Evolutionary conservation across 257 asterid genomes (phyloP).

Genomic region (Echium plantagineum): DNA sequence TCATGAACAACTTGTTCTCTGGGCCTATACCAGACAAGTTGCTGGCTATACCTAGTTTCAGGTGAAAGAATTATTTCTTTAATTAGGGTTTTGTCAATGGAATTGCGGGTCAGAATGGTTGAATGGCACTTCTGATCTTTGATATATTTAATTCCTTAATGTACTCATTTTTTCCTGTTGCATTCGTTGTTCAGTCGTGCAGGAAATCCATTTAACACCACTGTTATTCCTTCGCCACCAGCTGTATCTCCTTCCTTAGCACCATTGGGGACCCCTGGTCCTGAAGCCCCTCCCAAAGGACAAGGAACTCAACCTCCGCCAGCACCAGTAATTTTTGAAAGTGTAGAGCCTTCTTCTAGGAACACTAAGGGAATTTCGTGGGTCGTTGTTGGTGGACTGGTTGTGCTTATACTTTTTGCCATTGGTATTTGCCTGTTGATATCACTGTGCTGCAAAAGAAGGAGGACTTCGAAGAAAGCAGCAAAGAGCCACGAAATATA

Average conservation of each 20-base stretch:
- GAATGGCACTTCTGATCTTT: too few relatives aligned
- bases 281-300: conserved; percentile 22
- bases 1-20: conserved; percentile 78
- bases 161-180: background rate
- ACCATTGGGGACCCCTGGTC: conserved; percentile 39
- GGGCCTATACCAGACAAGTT: conserved; percentile 77
- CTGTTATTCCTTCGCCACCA: conserved; percentile 68
- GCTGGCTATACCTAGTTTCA: conserved; percentile 62
- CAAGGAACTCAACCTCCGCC: conserved; percentile 21
- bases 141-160: too few relatives aligned
- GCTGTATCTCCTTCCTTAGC: conserved; percentile 31
- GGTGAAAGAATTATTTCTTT: conserved; percentile 28
- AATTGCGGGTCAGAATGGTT: background rate
- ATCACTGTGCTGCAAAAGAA: conserved; percentile 36
- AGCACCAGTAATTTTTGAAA: conserved; percentile 24
- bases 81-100: background rate
- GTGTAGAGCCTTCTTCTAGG: conserved; percentile 16
- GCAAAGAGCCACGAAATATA: conserved; percentile 21
- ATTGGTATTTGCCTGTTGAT: conserved; percentile 39
- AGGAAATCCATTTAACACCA: conserved; percentile 92
- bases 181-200: conserved; percentile 39
- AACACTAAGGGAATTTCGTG: conserved; percentile 26
- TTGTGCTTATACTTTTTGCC: conserved; percentile 27
- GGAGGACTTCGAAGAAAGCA: conserved; percentile 17
- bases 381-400: conserved; percentile 43